phyloP scores from a whole-genome alignment of 192 early-diverging fungal species.

The Spizellomyces sp. region DNA sequence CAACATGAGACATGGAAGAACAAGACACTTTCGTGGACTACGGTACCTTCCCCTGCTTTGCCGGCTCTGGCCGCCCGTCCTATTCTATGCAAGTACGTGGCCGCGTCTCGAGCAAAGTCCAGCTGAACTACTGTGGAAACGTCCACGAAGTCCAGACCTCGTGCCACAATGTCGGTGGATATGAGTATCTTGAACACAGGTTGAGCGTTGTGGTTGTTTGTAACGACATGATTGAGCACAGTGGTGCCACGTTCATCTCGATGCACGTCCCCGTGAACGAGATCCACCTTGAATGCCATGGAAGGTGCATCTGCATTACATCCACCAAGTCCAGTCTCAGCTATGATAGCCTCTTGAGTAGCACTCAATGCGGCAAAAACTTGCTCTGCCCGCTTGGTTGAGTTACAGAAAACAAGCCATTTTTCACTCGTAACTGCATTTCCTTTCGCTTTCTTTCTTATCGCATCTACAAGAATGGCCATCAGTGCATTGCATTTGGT shows the following conservation, averaged over 20 bases:
- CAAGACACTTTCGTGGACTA: no score
- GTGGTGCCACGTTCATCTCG: not conserved
- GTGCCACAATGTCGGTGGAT: slow-evolving; percentile 84
- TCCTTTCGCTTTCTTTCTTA: no score
- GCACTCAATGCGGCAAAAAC: slow-evolving; percentile 3
- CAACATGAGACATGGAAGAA: no score
- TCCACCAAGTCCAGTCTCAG: not conserved
- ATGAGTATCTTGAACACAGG: slow-evolving; percentile 55
- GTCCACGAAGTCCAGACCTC: slow-evolving; percentile 85
- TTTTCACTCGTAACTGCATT: not conserved
- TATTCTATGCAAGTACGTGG: slow-evolving; percentile 90
- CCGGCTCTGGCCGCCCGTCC: slow-evolving; percentile 90
- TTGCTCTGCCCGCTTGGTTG: slow-evolving; percentile 1
- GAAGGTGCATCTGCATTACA: no score
- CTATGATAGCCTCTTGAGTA: not conserved
- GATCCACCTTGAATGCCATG: slow-evolving; percentile 1
- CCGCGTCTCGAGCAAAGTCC: slow-evolving; percentile 80
- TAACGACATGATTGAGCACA: slow-evolving; percentile 13
- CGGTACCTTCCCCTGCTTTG: slow-evolving; percentile 60
- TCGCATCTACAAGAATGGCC: no score
- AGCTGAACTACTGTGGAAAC: slow-evolving; percentile 84
- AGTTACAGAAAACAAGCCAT: slow-evolving; percentile 31
- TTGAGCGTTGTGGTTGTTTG: no score
- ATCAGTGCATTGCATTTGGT: no score
- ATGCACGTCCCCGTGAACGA: slow-evolving; percentile 16